Evolutionary conservation across 2,329 filamentous ascomycete genomes (phyloP), one percentile per base, ranked within the genome.

Genomic region (Cercospora citrullina): DNA sequence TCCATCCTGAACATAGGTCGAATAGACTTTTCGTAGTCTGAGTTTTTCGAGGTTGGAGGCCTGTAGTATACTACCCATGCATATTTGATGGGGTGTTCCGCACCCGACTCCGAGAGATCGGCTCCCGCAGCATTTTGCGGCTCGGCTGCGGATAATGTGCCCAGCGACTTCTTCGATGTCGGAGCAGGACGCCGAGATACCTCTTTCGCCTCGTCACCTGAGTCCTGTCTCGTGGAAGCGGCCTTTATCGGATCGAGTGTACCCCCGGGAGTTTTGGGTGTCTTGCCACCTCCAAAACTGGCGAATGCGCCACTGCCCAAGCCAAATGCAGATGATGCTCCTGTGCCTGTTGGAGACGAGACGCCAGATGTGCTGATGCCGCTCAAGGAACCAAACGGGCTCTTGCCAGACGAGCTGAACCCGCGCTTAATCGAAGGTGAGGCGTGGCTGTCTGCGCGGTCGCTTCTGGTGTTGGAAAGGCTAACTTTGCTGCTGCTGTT

Each of bases 31-130:
- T 99, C 95, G 80, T 99, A 99, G 80, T 98, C 94, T 77, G 95
- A 94, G 72, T 94, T 95, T 83, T 99, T 99, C 73, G 93, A 94
- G 75, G 96, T 97, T 60, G 95, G 95, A 45, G 95, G 95, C 68
- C 95, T 89, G 81, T 96, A 99, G 93, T 95, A 98, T 79, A 98
- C 93, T 36, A 96, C 90, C 95, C 95, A 99, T 71, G 89, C 90
- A 80, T 93, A 90, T 81, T 91, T 93, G 75, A 98, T 85, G 68
- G 87, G 85, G n/a, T 64, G 62, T 39, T 36, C 62, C 5, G 62
- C 26, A 31, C 30, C 30, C 30, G 30, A 16, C 31, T 64, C 48
- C 23, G 51, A 55, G 2, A 51, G 8, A 79, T 79, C 82, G 2
- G 70, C 64, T 21, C 65, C 67, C n/a, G 71, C 61, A 30, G 66